Evolutionary conservation across 2,329 filamentous ascomycete species (phyloP).

Genomic region (Septoria petroselini): DNA sequence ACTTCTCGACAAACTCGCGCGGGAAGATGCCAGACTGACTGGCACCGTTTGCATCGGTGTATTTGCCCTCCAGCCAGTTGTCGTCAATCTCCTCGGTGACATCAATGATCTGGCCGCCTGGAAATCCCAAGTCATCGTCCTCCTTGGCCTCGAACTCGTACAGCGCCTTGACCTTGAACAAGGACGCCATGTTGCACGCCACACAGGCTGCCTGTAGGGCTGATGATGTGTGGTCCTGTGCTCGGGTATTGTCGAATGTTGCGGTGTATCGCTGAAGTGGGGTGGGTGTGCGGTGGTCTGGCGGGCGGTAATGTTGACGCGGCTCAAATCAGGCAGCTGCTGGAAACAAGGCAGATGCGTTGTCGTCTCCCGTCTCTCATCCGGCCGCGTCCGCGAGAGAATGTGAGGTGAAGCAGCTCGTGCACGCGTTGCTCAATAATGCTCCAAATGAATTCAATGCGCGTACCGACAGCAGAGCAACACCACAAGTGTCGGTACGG

Average conservation of each 20-base stretch:
- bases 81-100: slow-evolving; percentile 89
- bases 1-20: slow-evolving; percentile 95
- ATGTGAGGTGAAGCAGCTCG: not conserved
- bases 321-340: slow-evolving; percentile 13
- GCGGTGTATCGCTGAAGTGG: slow-evolving; percentile 1
- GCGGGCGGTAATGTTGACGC: slow-evolving; percentile 8
- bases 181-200: slow-evolving; percentile 39
- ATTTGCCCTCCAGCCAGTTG: slow-evolving; percentile 92
- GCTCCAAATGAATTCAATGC: too few relatives aligned
- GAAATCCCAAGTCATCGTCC: slow-evolving; percentile 90
- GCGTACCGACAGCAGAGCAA: too few relatives aligned
- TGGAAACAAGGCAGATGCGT: slow-evolving; percentile 7
- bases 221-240: not conserved
- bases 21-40: slow-evolving; percentile 87
- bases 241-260: not conserved
- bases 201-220: slow-evolving; percentile 8
- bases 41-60: slow-evolving; percentile 69
- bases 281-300: slow-evolving; percentile 2
- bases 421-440: slow-evolving; percentile 1
- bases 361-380: slow-evolving; percentile 3
- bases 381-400: slow-evolving; percentile 2
- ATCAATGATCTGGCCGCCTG: slow-evolving; percentile 81
- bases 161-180: slow-evolving; percentile 90
- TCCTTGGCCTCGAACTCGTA: slow-evolving; percentile 92
- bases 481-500: too few relatives aligned